These are phyloP conservation scores for Pythium aquatile DNA, from an alignment of 352 stramenopile genomes.

Conservation along the genomic window DNA sequence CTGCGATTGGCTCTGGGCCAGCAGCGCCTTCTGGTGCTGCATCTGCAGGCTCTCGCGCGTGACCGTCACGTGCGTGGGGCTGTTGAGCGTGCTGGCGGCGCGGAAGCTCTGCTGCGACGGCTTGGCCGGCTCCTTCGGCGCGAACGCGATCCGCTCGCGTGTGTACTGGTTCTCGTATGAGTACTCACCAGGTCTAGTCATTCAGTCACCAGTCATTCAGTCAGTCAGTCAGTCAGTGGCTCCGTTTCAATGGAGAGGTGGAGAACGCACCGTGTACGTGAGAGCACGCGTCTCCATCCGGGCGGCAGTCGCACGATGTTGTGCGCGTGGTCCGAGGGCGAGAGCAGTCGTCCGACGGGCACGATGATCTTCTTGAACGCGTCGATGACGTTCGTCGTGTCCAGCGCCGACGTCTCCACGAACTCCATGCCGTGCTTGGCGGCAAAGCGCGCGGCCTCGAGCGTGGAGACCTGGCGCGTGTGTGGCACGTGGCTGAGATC, in stretches of 20 bases:
- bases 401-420: constrained; percentile 80
- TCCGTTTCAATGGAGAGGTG: neutral
- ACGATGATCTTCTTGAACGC: constrained; percentile 89
- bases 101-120: constrained; percentile 86
- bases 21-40: constrained; percentile 81
- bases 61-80: constrained; percentile 53
- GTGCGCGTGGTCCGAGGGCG: constrained; percentile 47
- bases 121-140: constrained; percentile 81
- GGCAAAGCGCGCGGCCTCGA: constrained; percentile 83
- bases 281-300: constrained; percentile 80
- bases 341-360: constrained; percentile 74
- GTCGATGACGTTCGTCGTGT: constrained; percentile 85
- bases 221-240: neutral
- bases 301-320: constrained; percentile 67
- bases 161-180: constrained; percentile 91
- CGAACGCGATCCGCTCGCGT: constrained; percentile 85
- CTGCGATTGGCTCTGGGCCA: constrained; percentile 66
- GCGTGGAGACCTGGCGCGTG: constrained; percentile 80
- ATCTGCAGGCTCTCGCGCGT: constrained; percentile 81
- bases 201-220: neutral
- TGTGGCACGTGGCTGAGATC: constrained; percentile 76
- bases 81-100: constrained; percentile 30
- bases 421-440: constrained; percentile 83
- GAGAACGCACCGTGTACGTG: constrained; percentile 47
- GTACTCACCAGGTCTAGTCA: constrained; percentile 69